Base-by-base conservation (phyloP, 768 basidiomycete genomes). In the Suillus plorans region DNA sequence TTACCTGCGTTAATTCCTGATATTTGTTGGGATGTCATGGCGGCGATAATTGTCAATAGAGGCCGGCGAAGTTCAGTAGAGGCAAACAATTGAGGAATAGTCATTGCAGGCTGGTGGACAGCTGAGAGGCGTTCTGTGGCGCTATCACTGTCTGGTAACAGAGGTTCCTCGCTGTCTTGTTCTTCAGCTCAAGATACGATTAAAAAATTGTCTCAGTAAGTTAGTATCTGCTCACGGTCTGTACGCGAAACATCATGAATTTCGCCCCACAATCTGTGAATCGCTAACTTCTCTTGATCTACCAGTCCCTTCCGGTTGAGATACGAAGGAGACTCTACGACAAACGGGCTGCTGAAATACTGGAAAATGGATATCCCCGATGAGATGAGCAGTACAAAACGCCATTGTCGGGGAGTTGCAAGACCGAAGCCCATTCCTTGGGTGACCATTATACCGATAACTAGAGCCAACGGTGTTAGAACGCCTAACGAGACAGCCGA, bases 361-460 rank as follows among this genome's bases (percentile, higher is more conserved):
- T 94, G 92, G 2, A 80, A 64, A 8, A 82, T 72, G 12, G 87
- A 84, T n/a, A 90, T 68, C 2, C 72, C 77, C 39, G 79, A 80
- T 2, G 92, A 93, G 61, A 88, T 75, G 65, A 88, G 74, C 25
- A 92, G 81, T 25, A 94, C 91, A 50, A 83, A 69, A 47, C 92
- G 87, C 92, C 92, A 95, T 57, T 82, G 74, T 20, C 72, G 60
- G 2, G 90, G 90, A 12, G 87, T 87, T 18, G 93, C 89, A 57
- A 92, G 81, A 61, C 79, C 74, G 44, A 95, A 80, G 4, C 94
- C 94, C 66, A 93, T 80, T 5, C 82, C 76, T 72, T 99, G 96
- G 0, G 95, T 91, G n/a, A 87, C 73, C 82, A 97, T 89, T 67
- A 97, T 90, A 36, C 93, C 93, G 61, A 93, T 76, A 42, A 97